Evolutionary conservation across 768 basidiomycete genomes (phyloP), one percentile per base, ranked within the genome.

Genomic region (Russula earlei): DNA sequence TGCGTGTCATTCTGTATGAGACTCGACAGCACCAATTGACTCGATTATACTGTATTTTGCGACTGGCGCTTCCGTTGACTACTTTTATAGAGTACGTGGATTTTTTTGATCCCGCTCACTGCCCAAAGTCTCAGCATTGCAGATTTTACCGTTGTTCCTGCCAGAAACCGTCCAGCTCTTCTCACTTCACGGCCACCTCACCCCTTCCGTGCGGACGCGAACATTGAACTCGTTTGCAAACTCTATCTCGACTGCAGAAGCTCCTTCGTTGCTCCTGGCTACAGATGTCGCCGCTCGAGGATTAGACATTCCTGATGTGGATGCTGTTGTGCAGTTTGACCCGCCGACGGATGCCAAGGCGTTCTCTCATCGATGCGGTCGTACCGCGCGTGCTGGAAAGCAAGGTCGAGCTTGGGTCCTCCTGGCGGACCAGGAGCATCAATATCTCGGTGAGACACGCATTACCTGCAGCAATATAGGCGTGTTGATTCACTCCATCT

Each of bases 251-350:
- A 82, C 82, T 0, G 72, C 80, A 3, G 66, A 72, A 4, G 72
- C 81, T 1, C 87, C 90, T 2, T 81, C 86, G 2, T 76, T 99
- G 40, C 79, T 99, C 10, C 82, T 99, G 17, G 92, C 94, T 34
- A 99, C 96, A 12, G 96, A 99, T 64, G 94, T 99, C 15, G 96
- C 95, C 11, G 95, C 96, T 12, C 80, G 96, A 40, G 96, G 96
- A 1, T 82, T 99, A 33, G 96, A 99, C 69, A 76, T 99, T n/a
- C 93, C 94, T 24, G 81, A 89, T 62, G 93, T 98, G 2, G 94
- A 99, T 63, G 82, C 86, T 17, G 89, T 99, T 11, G 73, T 98
- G 42, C 96, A 99, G 67, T 96, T 95, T 62, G 96, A 99, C 66
- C 86, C 94, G n/a, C 96, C 96, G 0, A 81, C 84, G 1, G 96